Conservation (phyloP, 2,329 filamentous ascomycete species). For the Exophiala viscosa region DNA sequence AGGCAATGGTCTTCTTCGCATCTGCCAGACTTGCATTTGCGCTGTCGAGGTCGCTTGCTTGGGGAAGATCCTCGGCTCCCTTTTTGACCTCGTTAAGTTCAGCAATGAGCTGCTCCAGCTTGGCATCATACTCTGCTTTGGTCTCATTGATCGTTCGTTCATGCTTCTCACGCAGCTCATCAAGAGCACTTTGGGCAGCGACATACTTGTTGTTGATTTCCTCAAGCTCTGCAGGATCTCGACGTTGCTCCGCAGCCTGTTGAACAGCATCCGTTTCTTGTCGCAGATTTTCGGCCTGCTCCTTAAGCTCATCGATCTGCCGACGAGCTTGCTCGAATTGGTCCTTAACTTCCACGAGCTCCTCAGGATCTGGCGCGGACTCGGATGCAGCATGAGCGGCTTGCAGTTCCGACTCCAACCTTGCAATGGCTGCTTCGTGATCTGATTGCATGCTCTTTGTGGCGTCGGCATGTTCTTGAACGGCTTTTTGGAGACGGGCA, state of each 20-base stretch:
- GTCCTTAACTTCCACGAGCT: constrained; percentile 16
- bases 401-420: constrained; percentile 13
- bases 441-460: constrained; percentile 8
- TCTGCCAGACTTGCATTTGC: constrained; percentile 15
- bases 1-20: constrained; percentile 26
- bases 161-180: constrained; percentile 13
- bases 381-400: constrained; percentile 9
- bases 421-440: constrained; percentile 11
- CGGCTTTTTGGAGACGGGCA: constrained; percentile 12
- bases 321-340: constrained; percentile 17
- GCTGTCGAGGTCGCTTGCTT: constrained; percentile 9
- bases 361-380: constrained; percentile 7
- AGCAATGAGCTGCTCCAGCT: constrained; percentile 15
- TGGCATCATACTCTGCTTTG: constrained; percentile 19
- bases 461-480: constrained; percentile 16
- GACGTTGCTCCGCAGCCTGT: constrained; percentile 15
- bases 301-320: constrained; percentile 12
- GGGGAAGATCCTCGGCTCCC: constrained; percentile 33
- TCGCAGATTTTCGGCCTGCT: constrained; percentile 11
- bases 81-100: constrained; percentile 31
- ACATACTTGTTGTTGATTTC: constrained; percentile 14
- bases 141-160: constrained; percentile 16
- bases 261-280: constrained; percentile 15
- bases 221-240: constrained; percentile 16
- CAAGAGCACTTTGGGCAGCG: constrained; percentile 11